Conservation (phyloP, 352 stramenopile species). For the Thraustochytrium sp. region DNA sequence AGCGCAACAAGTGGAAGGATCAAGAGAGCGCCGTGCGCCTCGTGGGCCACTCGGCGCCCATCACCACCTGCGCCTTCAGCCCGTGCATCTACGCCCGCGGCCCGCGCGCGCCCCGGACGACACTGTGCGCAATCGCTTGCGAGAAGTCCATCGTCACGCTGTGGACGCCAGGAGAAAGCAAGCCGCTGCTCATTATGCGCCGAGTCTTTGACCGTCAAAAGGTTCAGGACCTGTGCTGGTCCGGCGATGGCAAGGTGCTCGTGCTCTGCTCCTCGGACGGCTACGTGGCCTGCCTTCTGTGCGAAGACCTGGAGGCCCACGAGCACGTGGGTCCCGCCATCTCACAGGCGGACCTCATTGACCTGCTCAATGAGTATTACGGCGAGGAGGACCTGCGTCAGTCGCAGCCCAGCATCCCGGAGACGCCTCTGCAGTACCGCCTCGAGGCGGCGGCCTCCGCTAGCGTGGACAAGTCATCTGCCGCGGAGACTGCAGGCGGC, state of each 20-base stretch:
- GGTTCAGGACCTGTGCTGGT: slow-evolving; percentile 31
- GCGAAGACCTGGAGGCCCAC: background rate
- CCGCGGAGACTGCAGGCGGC: background rate
- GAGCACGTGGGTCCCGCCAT: background rate
- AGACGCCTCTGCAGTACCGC: slow-evolving; percentile 14
- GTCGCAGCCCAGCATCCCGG: background rate
- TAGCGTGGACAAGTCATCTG: background rate
- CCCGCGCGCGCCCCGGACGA: background rate
- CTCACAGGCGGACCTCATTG: background rate
- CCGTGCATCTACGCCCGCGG: background rate
- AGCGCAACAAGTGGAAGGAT: slow-evolving; percentile 37
- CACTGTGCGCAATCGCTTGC: background rate
- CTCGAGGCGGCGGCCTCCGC: background rate
- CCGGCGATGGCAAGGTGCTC: background rate
- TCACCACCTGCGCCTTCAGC: background rate
- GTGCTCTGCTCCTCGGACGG: slow-evolving; percentile 8
- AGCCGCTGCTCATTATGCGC: slow-evolving; percentile 1
- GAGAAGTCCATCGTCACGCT: slow-evolving; percentile 11
- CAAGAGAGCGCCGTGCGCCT: background rate
- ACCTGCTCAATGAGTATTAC: slow-evolving; percentile 26
- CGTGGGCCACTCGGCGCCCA: background rate
- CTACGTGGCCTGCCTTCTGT: background rate
- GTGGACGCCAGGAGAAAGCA: slow-evolving; percentile 7
- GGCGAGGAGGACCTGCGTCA: slow-evolving; percentile 28
- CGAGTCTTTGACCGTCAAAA: background rate